Conservation (phyloP, 768 basidiomycete species). For the Floccularia luteovirens region DNA sequence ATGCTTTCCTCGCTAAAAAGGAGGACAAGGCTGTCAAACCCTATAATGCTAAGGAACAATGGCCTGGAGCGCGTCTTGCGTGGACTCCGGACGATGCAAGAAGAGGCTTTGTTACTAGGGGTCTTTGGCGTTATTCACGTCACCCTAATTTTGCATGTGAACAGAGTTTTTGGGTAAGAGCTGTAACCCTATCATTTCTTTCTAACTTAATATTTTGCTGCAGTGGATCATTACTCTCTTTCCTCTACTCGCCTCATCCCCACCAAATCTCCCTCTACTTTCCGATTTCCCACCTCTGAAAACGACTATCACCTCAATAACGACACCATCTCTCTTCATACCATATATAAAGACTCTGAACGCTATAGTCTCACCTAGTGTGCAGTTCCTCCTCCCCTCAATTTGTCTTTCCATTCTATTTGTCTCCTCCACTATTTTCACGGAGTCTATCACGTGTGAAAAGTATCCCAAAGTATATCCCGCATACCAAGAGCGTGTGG, state of each 20-base stretch:
- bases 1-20: slow-evolving; percentile 26
- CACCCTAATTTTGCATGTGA: slow-evolving; percentile 95
- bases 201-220: slow-evolving; percentile 1
- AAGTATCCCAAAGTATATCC: slow-evolving; percentile 72
- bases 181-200: slow-evolving; percentile 8
- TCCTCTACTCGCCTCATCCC: slow-evolving; percentile 42
- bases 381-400: slow-evolving; percentile 39
- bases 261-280: slow-evolving; percentile 16
- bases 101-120: slow-evolving; percentile 79
- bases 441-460: slow-evolving; percentile 67
- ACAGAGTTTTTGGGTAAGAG: slow-evolving; percentile 79
- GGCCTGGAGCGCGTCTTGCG: slow-evolving; percentile 56
- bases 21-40: slow-evolving; percentile 21
- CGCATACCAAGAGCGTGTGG: slow-evolving; percentile 71
- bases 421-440: slow-evolving; percentile 68
- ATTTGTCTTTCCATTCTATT: slow-evolving; percentile 65
- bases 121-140: slow-evolving; percentile 80
- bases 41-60: slow-evolving; percentile 42
- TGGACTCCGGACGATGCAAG: slow-evolving; percentile 63
- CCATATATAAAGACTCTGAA: slow-evolving; percentile 9
- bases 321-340: slow-evolving; percentile 7
- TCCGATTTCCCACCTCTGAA: slow-evolving; percentile 7
- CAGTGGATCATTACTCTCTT: slow-evolving; percentile 67
- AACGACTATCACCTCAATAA: slow-evolving; percentile 6
- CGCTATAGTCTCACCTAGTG: slow-evolving; percentile 19